Conservation (phyloP, 2,329 filamentous ascomycete genomes). For the Paraconiothyrium brasiliense region DNA sequence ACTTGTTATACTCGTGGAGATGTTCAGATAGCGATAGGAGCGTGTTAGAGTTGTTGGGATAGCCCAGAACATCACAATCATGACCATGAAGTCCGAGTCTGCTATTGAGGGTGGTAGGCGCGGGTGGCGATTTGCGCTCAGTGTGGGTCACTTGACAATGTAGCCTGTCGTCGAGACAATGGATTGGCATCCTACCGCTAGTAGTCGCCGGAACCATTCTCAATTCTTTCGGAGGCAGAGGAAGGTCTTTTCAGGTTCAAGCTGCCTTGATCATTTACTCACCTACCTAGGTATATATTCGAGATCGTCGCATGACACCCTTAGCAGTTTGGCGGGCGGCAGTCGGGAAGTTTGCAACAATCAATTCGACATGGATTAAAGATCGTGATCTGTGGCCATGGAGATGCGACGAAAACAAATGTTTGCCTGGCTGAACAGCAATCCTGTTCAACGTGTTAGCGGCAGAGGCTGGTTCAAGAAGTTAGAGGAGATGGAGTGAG, state of each 20-base stretch:
- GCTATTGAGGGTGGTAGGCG: neutral
- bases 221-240: neutral
- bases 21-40: neutral
- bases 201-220: neutral
- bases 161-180: neutral
- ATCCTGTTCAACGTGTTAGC: slow-evolving; percentile 5
- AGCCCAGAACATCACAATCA: neutral
- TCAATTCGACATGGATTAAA: slow-evolving; percentile 3
- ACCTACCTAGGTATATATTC: neutral
- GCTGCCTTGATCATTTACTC: neutral
- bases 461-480: neutral
- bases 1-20: neutral
- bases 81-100: neutral
- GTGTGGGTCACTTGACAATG: neutral
- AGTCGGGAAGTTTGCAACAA: slow-evolving; percentile 2
- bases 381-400: neutral
- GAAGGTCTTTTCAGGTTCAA: neutral
- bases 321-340: slow-evolving; percentile 1
- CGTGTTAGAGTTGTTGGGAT: neutral
- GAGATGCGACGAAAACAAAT: neutral
- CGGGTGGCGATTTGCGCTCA: neutral
- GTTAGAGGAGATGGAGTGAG: neutral
- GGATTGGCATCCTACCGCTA: neutral
- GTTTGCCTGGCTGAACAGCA: slow-evolving; percentile 5
- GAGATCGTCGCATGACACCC: neutral